Evolutionary conservation across 352 stramenopile species (phyloP), one percentile per base, ranked within the genome.

Genomic region (Phytophthora crassamura): DNA sequence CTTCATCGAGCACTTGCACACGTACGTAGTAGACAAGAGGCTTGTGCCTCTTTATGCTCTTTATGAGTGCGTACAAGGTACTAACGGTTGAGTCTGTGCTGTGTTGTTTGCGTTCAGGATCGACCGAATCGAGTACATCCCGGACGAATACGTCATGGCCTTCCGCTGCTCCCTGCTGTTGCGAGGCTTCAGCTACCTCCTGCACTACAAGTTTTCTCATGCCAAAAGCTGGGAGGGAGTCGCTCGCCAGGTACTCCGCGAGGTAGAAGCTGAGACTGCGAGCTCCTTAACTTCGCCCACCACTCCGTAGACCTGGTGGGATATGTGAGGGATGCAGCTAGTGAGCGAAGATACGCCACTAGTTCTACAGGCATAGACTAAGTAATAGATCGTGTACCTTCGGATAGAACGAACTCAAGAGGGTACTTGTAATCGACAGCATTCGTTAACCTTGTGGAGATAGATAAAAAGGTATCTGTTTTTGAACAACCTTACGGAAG

Each of bases 181-280:
- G 28, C 86, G 89, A 20, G 89, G 89, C 39, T 92, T 96, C 61
- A 94, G 86, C 69, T 91, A 93, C 54, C 60, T 90, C 34, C 64
- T 94, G 30, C 85, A 93, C 64, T 95, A 94, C 75, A 89, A 91
- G 59, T 92, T 93, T 61, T 96, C 88, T 12, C 84, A 93, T 63
- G 84, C 88, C 6, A 70, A 93, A 57, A 93, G 87, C 70, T 96
- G 88, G 88, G 79, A 86, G 41, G 67, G 65, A 3, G 53, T 94
- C 7, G 86, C 86, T 16, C 72, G 84, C 64, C 80, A 86, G 28
- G 78, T 90, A 30, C 67, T 96, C 14, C 59, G 59, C 11, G 84
- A 91, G 34, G 76, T 85, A 35, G 70, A 71, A 50, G 48, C n/a
- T 33, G 53, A 59, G 35, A 43, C 34, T 5, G 14, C 36, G 11